Base-by-base conservation (phyloP, 2,329 filamentous ascomycete species). In the Blastomyces parvus region DNA sequence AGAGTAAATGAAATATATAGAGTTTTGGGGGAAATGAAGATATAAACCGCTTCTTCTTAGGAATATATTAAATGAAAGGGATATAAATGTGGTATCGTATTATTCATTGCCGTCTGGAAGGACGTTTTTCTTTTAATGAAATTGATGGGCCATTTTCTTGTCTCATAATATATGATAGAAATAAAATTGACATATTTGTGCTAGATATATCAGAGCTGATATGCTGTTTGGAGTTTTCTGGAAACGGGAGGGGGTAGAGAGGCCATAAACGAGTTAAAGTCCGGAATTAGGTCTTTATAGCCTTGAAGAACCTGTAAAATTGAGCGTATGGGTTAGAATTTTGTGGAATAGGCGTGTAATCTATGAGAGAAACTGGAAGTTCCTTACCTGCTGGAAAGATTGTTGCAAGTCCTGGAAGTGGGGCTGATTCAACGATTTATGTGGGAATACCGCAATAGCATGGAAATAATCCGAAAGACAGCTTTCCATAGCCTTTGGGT, bases 401-500 rank as follows among this genome's bases (percentile, higher is more conserved):
- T 85, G 83, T 63, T 88, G 84, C 61, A 91, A 80, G 64, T 87
- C 85, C 64, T 69, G 71, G 66, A 75, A 77, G 67, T 84, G 82
- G 72, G 86, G 87, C 66, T 84, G 83, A 67, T 87, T 84, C 40
- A 80, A 76, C 64, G 85, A 84, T 74, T 91, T 79, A 63, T 74
- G 76, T 19, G 82, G 80, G 64, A 82, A 96, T 65, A 84, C 82
- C 19, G 93, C 89, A 78, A 97, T 95, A 63, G 90, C 83, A 60
- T 82, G 83, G 74, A 99, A 96, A 77, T 94, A 95, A 63, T 88
- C 84, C 44, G 88, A 81, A 50, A 99, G 81, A 64, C 87, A 89
- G 68, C 88, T 88, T 77, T 97, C 94, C 85, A 99, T 93, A 1
- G 91, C 91, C 72, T 91, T 85, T 0, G 94, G 94, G 71, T 97